A percentile compares a stretch with the other conserved stretches of the same genome.
Conservation (phyloP, 306 rosid species). For the Boehmeria nivea region DNA sequence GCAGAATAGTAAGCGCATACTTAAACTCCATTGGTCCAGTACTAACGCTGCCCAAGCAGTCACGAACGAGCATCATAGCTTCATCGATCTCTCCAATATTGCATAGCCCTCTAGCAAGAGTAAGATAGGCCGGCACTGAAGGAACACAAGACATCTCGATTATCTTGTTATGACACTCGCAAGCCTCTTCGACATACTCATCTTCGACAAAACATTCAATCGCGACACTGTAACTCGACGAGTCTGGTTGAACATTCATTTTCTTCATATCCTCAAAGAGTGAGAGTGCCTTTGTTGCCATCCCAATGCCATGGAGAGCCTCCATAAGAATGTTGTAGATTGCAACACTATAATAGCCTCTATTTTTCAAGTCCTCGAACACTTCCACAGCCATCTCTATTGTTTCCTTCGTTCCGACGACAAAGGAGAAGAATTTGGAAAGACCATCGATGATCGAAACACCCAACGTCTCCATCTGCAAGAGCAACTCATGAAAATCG, state of each 20-base stretch:
- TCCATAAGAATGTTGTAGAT: constrained; percentile 57
- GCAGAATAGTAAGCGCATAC: constrained; percentile 58
- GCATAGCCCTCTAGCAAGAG: constrained; percentile 65
- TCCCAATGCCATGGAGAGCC: constrained; percentile 48
- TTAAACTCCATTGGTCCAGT: constrained; percentile 73
- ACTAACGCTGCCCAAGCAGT: constrained; percentile 55
- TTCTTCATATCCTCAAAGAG: constrained; percentile 55
- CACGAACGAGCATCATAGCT: constrained; percentile 68
- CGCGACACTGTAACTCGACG: constrained; percentile 39
- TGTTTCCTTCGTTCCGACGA: constrained; percentile 47
- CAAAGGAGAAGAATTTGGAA: constrained; percentile 39
- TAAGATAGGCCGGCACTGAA: constrained; percentile 48
- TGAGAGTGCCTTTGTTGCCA: constrained; percentile 43
- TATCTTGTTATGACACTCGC: constrained; percentile 60
- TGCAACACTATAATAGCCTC: constrained; percentile 40
- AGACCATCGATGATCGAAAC: constrained; percentile 46
- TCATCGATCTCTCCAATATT: constrained; percentile 67
- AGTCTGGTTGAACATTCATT: constrained; percentile 38
- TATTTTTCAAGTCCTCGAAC: constrained; percentile 43
- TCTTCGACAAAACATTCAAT: constrained; percentile 52
- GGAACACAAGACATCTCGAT: constrained; percentile 70
- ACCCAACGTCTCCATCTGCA: constrained; percentile 53
- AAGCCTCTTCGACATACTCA: constrained; percentile 54
- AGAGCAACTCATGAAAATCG: constrained; percentile 47
- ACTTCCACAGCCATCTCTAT: constrained; percentile 36